A percentile compares a stretch with the other conserved stretches of the same genome.
These are phyloP conservation scores for Blastomyces percursus DNA, from an alignment of 2,329 filamentous ascomycete genomes.

Conservation along the genomic window DNA sequence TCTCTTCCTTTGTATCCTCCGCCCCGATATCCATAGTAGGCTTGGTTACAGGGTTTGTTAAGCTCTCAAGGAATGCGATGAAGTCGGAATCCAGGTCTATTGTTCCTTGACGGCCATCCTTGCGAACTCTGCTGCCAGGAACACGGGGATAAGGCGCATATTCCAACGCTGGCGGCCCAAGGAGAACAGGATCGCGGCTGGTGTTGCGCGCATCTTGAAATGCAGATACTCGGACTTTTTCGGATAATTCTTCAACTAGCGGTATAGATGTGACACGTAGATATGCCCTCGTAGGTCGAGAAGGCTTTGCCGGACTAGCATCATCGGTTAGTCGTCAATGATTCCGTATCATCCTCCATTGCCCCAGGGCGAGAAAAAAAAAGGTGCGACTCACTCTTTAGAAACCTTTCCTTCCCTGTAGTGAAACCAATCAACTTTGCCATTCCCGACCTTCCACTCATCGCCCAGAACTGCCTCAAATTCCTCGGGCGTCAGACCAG, in stretches of 20 bases:
- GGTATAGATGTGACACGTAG: slow-evolving; percentile 66
- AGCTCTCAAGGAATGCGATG: slow-evolving; percentile 76
- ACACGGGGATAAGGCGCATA: slow-evolving; percentile 75
- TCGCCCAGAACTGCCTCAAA: slow-evolving; percentile 61
- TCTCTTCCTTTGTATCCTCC: slow-evolving; percentile 42
- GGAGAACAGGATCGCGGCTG: slow-evolving; percentile 57
- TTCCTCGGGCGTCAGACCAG: slow-evolving; percentile 70
- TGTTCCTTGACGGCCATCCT: slow-evolving; percentile 78
- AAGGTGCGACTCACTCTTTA: slow-evolving; percentile 54
- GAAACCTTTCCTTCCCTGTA: slow-evolving; percentile 68
- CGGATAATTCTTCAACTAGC: slow-evolving; percentile 55
- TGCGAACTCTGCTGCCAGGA: slow-evolving; percentile 60
- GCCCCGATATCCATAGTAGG: slow-evolving; percentile 42
- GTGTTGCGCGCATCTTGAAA: slow-evolving; percentile 79
- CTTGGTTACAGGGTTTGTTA: slow-evolving; percentile 63
- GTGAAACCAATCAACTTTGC: slow-evolving; percentile 73
- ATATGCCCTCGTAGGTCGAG: slow-evolving; percentile 68
- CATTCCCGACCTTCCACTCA: slow-evolving; percentile 70
- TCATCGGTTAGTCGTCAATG: not conserved
- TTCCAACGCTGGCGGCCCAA: slow-evolving; percentile 70
- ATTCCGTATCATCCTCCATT: not conserved
- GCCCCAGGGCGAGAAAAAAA: not conserved
- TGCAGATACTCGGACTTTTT: slow-evolving; percentile 54
- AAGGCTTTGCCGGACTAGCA: slow-evolving; percentile 70
- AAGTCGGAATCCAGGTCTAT: slow-evolving; percentile 97